These are phyloP conservation scores for Verticillium tricorpus DNA, from an alignment of 2,329 filamentous ascomycete species.

Conservation along the genomic window DNA sequence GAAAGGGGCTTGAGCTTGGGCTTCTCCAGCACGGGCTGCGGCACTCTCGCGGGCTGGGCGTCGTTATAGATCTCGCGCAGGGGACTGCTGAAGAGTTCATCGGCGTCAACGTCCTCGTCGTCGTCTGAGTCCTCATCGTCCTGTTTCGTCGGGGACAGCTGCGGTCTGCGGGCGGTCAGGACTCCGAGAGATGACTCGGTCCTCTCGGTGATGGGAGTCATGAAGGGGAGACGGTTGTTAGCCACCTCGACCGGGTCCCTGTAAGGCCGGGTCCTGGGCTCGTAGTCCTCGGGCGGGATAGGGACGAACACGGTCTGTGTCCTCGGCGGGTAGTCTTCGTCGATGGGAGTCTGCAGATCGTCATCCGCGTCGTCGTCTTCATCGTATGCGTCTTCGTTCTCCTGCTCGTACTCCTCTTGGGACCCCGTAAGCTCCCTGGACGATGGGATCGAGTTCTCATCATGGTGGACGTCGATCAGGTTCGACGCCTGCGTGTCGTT, in stretches of 20 bases:
- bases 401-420: slow-evolving; percentile 25
- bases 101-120: slow-evolving; percentile 23
- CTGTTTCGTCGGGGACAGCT: slow-evolving; percentile 5
- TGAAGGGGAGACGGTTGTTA: slow-evolving; percentile 91
- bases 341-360: background rate
- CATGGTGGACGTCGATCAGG: slow-evolving; percentile 31
- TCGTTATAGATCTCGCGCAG: slow-evolving; percentile 61
- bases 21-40: slow-evolving; percentile 47
- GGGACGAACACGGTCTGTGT: slow-evolving; percentile 69
- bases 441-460: slow-evolving; percentile 19
- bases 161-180: slow-evolving; percentile 11
- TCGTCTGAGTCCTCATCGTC: slow-evolving; percentile 21
- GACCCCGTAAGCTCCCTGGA: slow-evolving; percentile 23
- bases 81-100: slow-evolving; percentile 61
- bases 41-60: slow-evolving; percentile 38
- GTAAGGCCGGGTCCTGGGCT: slow-evolving; percentile 73
- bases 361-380: slow-evolving; percentile 24
- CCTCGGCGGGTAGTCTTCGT: slow-evolving; percentile 40
- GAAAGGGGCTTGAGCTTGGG: slow-evolving; percentile 35
- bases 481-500: slow-evolving; percentile 34
- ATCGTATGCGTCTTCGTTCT: slow-evolving; percentile 20
- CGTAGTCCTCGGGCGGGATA: slow-evolving; percentile 80
- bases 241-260: slow-evolving; percentile 75
- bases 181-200: slow-evolving; percentile 77
- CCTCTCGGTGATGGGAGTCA: slow-evolving; percentile 96